These are phyloP conservation scores for Serendipita vermifera DNA, from an alignment of 768 basidiomycete genomes.

Conservation along the genomic window DNA sequence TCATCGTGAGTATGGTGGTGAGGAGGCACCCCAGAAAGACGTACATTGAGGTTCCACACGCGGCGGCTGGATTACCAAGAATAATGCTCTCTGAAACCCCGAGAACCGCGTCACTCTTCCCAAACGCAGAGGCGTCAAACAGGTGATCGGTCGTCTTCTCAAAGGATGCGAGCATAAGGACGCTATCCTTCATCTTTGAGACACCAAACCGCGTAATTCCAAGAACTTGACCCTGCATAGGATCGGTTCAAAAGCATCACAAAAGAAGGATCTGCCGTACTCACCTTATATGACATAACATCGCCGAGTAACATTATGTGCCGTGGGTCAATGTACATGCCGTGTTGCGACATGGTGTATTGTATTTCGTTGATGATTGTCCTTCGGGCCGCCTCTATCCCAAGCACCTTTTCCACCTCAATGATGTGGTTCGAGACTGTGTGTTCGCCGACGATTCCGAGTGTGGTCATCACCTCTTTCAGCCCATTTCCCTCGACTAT, in stretches of 20 bases:
- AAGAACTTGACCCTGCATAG: slow-evolving; percentile 74
- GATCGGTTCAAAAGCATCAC: neutral
- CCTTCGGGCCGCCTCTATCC: slow-evolving; percentile 88
- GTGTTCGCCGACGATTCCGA: slow-evolving; percentile 88
- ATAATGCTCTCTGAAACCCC: slow-evolving; percentile 99
- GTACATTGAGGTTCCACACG: slow-evolving; percentile 89
- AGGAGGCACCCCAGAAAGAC: slow-evolving; percentile 17
- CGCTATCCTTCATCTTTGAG: slow-evolving; percentile 98
- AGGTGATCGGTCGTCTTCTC: slow-evolving; percentile 99
- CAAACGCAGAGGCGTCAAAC: slow-evolving; percentile 93
- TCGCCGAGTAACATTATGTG: slow-evolving; percentile 98
- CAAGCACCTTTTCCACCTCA: slow-evolving; percentile 88
- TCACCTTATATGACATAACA: slow-evolving; percentile 95
- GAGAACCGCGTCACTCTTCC: slow-evolving; percentile 87
- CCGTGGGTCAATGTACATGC: slow-evolving; percentile 96
- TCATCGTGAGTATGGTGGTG: neutral
- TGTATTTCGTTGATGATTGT: slow-evolving; percentile 97
- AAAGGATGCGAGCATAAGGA: slow-evolving; percentile 97
- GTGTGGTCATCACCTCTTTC: slow-evolving; percentile 92
- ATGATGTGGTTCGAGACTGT: slow-evolving; percentile 97
- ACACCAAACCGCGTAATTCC: slow-evolving; percentile 99
- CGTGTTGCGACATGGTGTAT: slow-evolving; percentile 92
- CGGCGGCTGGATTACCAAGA: slow-evolving; percentile 93
- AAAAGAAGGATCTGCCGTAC: slow-evolving; percentile 8
- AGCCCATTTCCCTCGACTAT: slow-evolving; percentile 96